A percentile compares a stretch with the other conserved stretches of the same genome.
phyloP scores from a whole-genome alignment of 2,329 filamentous ascomycete genomes.

The Sporothrix phasma region DNA sequence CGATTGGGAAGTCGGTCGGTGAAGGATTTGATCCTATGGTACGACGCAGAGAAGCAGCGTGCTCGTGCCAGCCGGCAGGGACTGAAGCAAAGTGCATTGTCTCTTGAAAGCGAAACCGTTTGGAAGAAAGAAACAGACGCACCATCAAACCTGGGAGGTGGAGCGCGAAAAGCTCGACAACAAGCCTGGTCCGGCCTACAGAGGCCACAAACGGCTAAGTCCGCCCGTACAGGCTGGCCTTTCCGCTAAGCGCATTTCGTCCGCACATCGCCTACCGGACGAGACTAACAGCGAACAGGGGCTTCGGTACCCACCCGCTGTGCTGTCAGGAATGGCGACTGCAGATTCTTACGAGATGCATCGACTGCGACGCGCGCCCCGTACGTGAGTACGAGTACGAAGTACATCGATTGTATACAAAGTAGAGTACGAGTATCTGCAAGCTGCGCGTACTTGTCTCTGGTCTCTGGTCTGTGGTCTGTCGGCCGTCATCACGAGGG shows the following conservation, averaged over 20 bases:
- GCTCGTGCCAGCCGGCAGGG: background rate
- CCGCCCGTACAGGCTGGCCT: background rate
- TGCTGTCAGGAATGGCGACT: background rate
- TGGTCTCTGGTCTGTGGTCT: background rate
- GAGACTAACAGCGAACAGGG: background rate
- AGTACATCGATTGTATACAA: background rate
- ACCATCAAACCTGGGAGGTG: too few species aligned
- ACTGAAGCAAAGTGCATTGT: background rate
- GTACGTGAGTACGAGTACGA: too few species aligned
- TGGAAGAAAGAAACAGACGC: too few species aligned
- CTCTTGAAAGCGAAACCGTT: too few species aligned
- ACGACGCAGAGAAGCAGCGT: constrained; percentile 13
- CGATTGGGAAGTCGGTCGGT: constrained; percentile 7
- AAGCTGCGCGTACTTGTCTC: too few species aligned
- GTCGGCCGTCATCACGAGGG: background rate
- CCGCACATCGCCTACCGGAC: background rate
- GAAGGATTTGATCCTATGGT: constrained; percentile 16
- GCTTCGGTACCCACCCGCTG: too few species aligned
- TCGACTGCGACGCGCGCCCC: background rate
- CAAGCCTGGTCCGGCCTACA: background rate
- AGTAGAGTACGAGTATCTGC: too few species aligned
- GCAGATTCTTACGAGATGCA: background rate
- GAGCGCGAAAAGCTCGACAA: too few species aligned
- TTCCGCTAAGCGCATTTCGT: background rate
- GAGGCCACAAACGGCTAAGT: constrained; percentile 4